Evolutionary conservation across 148 eudicot species (phyloP), one percentile per base, ranked within the genome.

Genomic region (Cornus florida): DNA sequence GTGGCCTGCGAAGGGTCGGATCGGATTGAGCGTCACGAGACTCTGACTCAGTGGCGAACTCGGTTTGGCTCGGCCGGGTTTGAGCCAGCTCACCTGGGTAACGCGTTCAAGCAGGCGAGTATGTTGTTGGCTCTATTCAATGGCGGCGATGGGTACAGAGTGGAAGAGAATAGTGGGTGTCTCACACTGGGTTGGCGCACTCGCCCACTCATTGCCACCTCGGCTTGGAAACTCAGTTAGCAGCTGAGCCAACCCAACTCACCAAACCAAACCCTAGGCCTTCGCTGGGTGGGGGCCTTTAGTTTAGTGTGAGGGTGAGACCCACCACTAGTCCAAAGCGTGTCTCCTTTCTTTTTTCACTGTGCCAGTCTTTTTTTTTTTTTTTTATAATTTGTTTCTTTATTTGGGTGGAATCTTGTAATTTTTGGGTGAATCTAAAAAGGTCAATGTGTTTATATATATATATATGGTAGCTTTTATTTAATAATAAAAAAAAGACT

Each of bases 1-100:
- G 93, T 93, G 76, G 90, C 95, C 0, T 91, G 95, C 48, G 97
- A 93, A 39, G 97, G 95, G 2, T 10, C 43, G 48, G 95, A 91
- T 71, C 78, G 95, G 33, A 84, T 89, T 0, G 97, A 91, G 80
- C 70, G 97, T 66, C 97, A 93, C 73, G 95, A 93, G 84, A 80
- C 91, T 0, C 11, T 88, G 78, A 79, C 32, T 6, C 91, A 89
- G 70, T 93, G 97, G 97, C 75, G 88, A 46, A 66, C 69, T 10
- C 82, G 95, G 89, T 78, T 93, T 38, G 86, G 41, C 0, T 59
- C 89, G 20, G 85, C 89, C 41, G 92, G 92, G 73, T 90, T 91
- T 3, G 79, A 73, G 5, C 84, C 92, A 82, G 91, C 89, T 62
- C 96, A 86, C 39, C 72, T 90, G 39, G 98, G 98, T 2, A 89